phyloP scores from a whole-genome alignment of 2,329 filamentous ascomycete genomes.

The Shiraia bambusicola region DNA sequence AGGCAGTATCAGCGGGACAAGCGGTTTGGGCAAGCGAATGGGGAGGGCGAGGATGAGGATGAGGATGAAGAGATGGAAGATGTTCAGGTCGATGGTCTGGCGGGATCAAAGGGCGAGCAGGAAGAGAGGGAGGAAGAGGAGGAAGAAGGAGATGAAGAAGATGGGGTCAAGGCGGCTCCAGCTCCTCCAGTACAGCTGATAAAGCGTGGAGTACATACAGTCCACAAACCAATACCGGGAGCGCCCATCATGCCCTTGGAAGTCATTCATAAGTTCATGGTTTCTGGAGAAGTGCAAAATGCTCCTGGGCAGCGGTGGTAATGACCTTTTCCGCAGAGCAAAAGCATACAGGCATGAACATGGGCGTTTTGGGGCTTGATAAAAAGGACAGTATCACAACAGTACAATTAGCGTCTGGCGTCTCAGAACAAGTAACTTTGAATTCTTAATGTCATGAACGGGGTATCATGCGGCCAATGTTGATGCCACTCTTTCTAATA shows the following conservation, averaged over 20 bases:
- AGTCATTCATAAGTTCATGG: constrained; percentile 27
- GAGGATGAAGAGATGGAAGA: constrained; percentile 17
- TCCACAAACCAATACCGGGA: constrained; percentile 17
- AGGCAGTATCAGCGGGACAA: constrained; percentile 13
- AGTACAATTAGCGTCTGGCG: background rate
- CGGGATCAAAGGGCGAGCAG: constrained; percentile 1
- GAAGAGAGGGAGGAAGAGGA: constrained; percentile 13
- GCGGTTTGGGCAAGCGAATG: constrained; percentile 5
- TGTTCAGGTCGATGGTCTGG: constrained; percentile 16
- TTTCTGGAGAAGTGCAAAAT: constrained; percentile 17
- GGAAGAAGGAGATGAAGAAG: constrained; percentile 21
- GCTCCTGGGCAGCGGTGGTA: background rate
- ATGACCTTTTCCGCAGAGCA: background rate
- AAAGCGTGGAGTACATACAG: constrained; percentile 8
- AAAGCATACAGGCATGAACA: background rate
- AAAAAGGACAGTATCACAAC: too few species aligned
- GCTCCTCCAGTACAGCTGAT: constrained; percentile 7
- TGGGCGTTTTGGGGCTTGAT: constrained; percentile 4
- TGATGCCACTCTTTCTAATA: constrained; percentile 1
- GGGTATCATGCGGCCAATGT: constrained; percentile 5
- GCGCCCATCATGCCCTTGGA: constrained; percentile 25
- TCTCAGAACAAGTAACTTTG: background rate
- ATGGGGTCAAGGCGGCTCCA: constrained; percentile 9
- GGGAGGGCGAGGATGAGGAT: constrained; percentile 10
- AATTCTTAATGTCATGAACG: constrained; percentile 3